These are phyloP conservation scores for Phaseolus coccineus DNA, from an alignment of 331 rosid genomes.

Conservation along the genomic window DNA sequence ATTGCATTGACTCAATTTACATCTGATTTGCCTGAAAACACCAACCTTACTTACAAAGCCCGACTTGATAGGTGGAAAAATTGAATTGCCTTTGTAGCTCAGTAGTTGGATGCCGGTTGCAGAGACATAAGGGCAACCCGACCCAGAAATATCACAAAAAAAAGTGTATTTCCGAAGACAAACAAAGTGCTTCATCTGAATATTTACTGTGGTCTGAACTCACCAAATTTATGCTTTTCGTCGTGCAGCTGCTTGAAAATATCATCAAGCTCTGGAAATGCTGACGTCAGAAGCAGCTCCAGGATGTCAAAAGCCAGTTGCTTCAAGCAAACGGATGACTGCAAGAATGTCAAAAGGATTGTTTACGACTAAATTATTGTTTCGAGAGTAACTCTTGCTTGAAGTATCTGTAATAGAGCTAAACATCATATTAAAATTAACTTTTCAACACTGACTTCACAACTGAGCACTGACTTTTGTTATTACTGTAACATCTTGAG, in stretches of 20 bases:
- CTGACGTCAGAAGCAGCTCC: conserved; percentile 71
- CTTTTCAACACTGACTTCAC: neutral
- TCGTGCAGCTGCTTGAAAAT: conserved; percentile 76
- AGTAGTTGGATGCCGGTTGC: conserved; percentile 26
- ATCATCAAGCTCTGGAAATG: conserved; percentile 83
- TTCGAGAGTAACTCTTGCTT: neutral
- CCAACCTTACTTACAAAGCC: conserved; percentile 36
- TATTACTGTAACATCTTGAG: neutral
- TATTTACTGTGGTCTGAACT: conserved; percentile 50
- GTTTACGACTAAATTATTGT: conserved; percentile 11
- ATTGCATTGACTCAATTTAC: conserved; percentile 52
- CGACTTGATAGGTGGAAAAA: neutral
- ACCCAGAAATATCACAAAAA: conserved; percentile 21
- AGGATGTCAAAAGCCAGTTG: conserved; percentile 83
- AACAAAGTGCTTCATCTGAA: conserved; percentile 9
- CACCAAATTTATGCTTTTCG: conserved; percentile 75
- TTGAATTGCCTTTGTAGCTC: conserved; percentile 39
- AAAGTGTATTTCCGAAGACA: conserved; percentile 1
- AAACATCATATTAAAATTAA: neutral
- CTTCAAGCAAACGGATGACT: conserved; percentile 93
- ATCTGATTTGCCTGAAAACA: conserved; percentile 22
- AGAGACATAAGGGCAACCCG: conserved; percentile 15
- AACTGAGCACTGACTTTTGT: neutral
- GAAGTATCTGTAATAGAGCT: neutral
- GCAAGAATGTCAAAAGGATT: conserved; percentile 40